Base-by-base conservation (phyloP, 2,329 filamentous ascomycete genomes). In the Phoma herbarum region DNA sequence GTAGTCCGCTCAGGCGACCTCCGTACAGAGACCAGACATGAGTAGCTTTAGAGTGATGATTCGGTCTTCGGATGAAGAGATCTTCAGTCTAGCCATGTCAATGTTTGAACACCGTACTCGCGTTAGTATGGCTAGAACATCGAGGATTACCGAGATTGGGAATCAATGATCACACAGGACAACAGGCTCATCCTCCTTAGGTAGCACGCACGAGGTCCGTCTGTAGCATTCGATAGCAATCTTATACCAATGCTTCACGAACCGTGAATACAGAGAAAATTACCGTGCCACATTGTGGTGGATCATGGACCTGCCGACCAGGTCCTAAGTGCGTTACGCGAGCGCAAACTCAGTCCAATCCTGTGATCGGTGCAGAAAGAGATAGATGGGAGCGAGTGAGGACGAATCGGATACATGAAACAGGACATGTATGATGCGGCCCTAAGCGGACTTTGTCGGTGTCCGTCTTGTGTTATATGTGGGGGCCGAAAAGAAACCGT, bases 401-500 rank as follows among this genome's bases (percentile, higher is more conserved):
- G 35, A 10, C 6, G 44, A 9, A 33, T 18, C 11, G 43, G 26
- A 45, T 5, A 45, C 25, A 14, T n/a, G 9, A 37, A 18, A 37
- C 35, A 42, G 39, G 23, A 20, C 18, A 35, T n/a, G 23, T 18
- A 35, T 47, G 28, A 18, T 35, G 46, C 29, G 14, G 12, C 16
- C 23, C 16, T 22, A 7, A 39, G 46, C 33, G 18, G 33, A 49
- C 31, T 39, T 9, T 49, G 26, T 49, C 46, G 23, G 25, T 22
- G 23, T 50, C 35, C n/a, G 47, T 29, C 28, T 2, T 50, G n/a
- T 50, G 22, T n/a, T 41, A n/a, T 29, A 33, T 22, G n/a, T 50
- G 47, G 35, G 35, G 47, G 47, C 47, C 35, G 11, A 12, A 50
- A 50, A 4, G 47, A n/a, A 41, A 50, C 45, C 29, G 45, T 48